These are phyloP conservation scores for Lepraria neglecta DNA, from an alignment of 495 filamentous ascomycete species.

Conservation along the genomic window DNA sequence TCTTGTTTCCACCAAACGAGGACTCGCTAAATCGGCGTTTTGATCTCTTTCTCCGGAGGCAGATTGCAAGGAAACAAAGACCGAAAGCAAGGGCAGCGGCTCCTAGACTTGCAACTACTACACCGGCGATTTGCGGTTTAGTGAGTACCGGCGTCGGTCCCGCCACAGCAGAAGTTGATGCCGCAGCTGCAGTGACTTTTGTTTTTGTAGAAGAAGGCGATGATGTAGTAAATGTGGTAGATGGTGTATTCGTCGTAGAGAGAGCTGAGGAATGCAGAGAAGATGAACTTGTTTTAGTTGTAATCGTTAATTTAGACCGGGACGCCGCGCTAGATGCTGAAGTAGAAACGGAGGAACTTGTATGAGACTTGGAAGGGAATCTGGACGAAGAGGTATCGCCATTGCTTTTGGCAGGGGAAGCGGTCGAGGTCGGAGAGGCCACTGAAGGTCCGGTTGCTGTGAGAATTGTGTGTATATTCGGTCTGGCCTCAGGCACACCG, in stretches of 20 bases:
- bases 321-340: constrained; percentile 16
- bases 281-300: constrained; percentile 3
- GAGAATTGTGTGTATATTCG: constrained; percentile 25
- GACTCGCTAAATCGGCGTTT: constrained; percentile 22
- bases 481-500: constrained; percentile 15
- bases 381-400: background rate
- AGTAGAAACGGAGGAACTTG: background rate
- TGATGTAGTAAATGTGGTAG: background rate
- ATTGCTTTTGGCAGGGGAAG: background rate
- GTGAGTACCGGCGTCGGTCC: constrained; percentile 18
- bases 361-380: background rate
- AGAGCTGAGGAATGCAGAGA: constrained; percentile 8
- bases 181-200: constrained; percentile 9
- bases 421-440: constrained; percentile 4
- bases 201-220: constrained; percentile 17
- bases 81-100: constrained; percentile 24
- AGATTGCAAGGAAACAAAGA: constrained; percentile 23
- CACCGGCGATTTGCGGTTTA: constrained; percentile 28
- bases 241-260: background rate
- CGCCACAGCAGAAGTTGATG: constrained; percentile 13
- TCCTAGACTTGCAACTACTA: constrained; percentile 25
- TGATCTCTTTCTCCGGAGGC: constrained; percentile 16
- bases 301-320: constrained; percentile 5
- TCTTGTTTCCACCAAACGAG: constrained; percentile 26
- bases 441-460: constrained; percentile 17